Evolutionary conservation across 192 early-diverging fungal species (phyloP).

Genomic region (Coemansia sp.): DNA sequence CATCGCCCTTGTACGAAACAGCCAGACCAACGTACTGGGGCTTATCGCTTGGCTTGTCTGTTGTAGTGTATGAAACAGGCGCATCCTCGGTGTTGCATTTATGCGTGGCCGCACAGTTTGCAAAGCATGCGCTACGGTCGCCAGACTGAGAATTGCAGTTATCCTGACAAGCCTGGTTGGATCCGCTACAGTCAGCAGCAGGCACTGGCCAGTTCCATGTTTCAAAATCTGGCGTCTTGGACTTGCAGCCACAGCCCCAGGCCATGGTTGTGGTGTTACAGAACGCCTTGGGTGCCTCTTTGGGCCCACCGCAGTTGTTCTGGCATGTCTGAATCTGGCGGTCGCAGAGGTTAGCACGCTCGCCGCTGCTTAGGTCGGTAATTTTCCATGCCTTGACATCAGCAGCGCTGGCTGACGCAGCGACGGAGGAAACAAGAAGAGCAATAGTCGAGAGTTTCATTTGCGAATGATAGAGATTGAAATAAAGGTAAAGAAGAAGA

Average conservation of each 20-base stretch:
- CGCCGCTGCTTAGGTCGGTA: conserved; percentile 25
- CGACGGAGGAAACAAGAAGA: conserved; percentile 22
- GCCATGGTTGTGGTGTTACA: conserved; percentile 56
- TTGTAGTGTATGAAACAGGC: conserved; percentile 46
- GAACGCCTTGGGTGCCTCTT: conserved; percentile 51
- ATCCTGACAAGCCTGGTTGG: conserved; percentile 22
- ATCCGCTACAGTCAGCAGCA: conserved; percentile 48
- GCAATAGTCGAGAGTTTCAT: conserved; percentile 36
- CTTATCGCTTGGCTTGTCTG: conserved; percentile 3
- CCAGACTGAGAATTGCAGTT: conserved; percentile 32
- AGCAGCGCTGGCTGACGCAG: conserved; percentile 15
- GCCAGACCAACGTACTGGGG: conserved; percentile 48
- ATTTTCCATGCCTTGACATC: conserved; percentile 39
- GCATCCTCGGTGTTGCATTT: conserved; percentile 52
- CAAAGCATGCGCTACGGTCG: conserved; percentile 34
- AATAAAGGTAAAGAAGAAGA: no score
- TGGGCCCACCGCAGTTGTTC: conserved; percentile 50
- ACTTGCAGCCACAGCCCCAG: conserved; percentile 56
- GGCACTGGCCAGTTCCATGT: conserved; percentile 53
- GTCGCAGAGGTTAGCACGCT: conserved; percentile 41
- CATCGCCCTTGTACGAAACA: conserved; percentile 49
- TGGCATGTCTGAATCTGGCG: conserved; percentile 48
- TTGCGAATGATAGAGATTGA: neutral
- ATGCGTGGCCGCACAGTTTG: conserved; percentile 33
- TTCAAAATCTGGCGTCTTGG: conserved; percentile 45